Conservation (phyloP, 768 basidiomycete genomes). For the Trametes punicea region DNA sequence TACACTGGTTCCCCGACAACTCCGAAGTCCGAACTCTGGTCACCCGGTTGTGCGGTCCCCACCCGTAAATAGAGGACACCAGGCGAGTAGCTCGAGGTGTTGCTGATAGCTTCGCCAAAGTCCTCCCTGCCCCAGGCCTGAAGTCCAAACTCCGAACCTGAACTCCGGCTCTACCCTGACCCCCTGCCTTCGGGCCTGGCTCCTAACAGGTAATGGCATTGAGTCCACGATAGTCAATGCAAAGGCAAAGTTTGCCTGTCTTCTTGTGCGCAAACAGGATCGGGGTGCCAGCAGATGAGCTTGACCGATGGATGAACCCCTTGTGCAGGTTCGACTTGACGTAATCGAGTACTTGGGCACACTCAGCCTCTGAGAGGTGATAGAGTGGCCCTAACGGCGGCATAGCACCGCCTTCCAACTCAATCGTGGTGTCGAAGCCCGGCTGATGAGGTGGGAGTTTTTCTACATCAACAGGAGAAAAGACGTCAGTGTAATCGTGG, state of each 20-base stretch:
- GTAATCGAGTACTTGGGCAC: conserved; percentile 32
- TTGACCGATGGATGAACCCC: conserved; percentile 31
- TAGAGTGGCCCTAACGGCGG: conserved; percentile 35
- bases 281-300: conserved; percentile 26
- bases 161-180: too few relatives aligned
- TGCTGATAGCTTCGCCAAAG: too few relatives aligned
- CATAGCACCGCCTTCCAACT: conserved; percentile 29
- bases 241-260: conserved; percentile 24
- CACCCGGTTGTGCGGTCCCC: too few relatives aligned
- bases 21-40: too few relatives aligned
- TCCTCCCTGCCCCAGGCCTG: too few relatives aligned
- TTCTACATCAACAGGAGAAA: conserved; percentile 27
- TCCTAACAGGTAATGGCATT: too few relatives aligned
- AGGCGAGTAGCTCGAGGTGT: too few relatives aligned
- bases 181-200: too few relatives aligned
- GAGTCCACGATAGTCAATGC: conserved; percentile 28
- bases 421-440: conserved; percentile 35
- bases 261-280: conserved; percentile 31
- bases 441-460: conserved; percentile 33
- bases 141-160: too few relatives aligned
- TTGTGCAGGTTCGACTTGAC: conserved; percentile 35
- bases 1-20: too few relatives aligned
- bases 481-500: conserved; percentile 29
- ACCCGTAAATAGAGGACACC: too few relatives aligned
- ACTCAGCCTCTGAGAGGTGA: conserved; percentile 32